Conservation (phyloP, 2,329 filamentous ascomycete genomes). For the Fusarium sublunatum region DNA sequence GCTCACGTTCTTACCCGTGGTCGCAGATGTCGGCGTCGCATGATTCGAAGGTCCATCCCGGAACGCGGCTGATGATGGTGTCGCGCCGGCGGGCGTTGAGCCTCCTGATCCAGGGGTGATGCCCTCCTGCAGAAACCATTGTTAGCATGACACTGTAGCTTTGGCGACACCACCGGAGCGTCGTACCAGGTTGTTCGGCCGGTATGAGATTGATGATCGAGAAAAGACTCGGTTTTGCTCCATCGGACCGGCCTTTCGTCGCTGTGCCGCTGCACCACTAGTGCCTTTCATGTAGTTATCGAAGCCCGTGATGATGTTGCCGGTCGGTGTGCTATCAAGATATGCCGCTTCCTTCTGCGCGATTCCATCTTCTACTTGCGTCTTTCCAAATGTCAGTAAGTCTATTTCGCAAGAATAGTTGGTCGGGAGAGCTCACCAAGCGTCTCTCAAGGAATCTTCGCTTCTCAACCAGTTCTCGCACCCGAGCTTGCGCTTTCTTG, state of each 20-base stretch:
- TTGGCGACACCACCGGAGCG: not conserved
- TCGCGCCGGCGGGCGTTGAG: conserved; percentile 52
- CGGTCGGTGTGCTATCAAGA: conserved; percentile 86
- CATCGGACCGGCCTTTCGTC: conserved; percentile 71
- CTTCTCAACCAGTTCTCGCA: conserved; percentile 61
- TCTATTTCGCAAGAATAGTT: conserved; percentile 47
- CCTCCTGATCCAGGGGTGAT: conserved; percentile 53
- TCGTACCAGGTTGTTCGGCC: conserved; percentile 55
- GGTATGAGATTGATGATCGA: conserved; percentile 71
- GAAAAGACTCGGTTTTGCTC: conserved; percentile 82
- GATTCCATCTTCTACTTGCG: conserved; percentile 79
- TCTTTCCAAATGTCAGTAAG: conserved; percentile 45
- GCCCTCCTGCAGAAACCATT: conserved; percentile 30
- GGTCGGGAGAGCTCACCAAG: conserved; percentile 47
- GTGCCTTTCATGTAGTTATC: conserved; percentile 97
- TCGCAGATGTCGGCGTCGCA: conserved; percentile 66
- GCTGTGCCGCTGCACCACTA: conserved; percentile 69
- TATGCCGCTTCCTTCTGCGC: conserved; percentile 86
- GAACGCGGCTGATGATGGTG: conserved; percentile 65
- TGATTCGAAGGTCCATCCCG: conserved; percentile 62
- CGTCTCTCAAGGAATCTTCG: conserved; percentile 53
- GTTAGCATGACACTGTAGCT: conserved; percentile 11
- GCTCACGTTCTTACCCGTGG: conserved; percentile 57
- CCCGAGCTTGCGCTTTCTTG: conserved; percentile 61
- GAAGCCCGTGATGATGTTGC: conserved; percentile 98